Base-by-base conservation (phyloP, 441 rosid species). In the Rhodomyrtus psidioides region DNA sequence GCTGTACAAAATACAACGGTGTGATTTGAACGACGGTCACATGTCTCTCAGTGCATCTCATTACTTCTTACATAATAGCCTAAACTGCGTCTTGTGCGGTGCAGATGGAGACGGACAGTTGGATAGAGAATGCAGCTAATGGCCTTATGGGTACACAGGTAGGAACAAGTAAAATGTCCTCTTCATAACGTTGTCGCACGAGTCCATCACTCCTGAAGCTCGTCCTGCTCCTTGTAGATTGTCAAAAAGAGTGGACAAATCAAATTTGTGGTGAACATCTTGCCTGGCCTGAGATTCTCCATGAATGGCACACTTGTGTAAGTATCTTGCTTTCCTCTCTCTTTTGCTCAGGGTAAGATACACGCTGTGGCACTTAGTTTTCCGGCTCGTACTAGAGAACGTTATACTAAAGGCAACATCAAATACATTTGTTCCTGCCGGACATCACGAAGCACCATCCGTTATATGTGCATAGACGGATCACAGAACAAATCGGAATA, bases 61-160 rank as follows among this genome's bases (percentile, higher is more conserved):
- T 42, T 82, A 42, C 49, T 53, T 53, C 76, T 70, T 13, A 55
- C 81, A 28, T 42, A 62, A 26, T 42, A 62, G n/a, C 55, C 76
- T 27, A 84, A 84, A 57, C n/a, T 0, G 19, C 57, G 27, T 13
- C 30, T 79, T 79, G 30, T 82, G 34, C 87, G 86, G 81, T 92
- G 90, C 90, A 96, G 98, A 87, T 88, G 62, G 98, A 94, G 85
- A 97, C 98, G 46, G 99, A 97, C 85, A 96, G 99, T 91, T 97
- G 98, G 98, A 88, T 97, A 57, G 98, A 95, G 86, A 97, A 97
- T 89, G 98, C 98, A 81, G 95, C 93, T 54, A 95, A 95, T 84
- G 98, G 99, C 83, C 97, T 97, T 27, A 97, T 97, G 99, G 99
- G 99, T 44, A 90, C 86, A 85, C 99, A 97, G 95, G 98, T 92